phyloP scores from a whole-genome alignment of 1,284 basidiomycete genomes.

The Stygiomarasmius scandens region DNA sequence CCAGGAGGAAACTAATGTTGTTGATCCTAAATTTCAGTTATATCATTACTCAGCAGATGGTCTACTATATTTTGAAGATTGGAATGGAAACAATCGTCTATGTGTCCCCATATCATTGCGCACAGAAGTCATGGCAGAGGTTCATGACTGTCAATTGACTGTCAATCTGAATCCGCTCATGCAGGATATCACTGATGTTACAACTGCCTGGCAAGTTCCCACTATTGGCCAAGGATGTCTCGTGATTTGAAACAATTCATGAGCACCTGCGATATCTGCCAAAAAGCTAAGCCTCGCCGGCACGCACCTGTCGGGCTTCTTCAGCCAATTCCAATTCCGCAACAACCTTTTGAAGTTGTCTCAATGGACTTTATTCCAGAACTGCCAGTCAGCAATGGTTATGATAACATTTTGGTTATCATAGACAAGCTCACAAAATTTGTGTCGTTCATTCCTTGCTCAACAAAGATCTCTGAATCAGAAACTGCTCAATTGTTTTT shows the following conservation, averaged over 20 bases:
- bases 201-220: constrained; percentile 21
- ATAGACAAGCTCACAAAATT: constrained; percentile 15
- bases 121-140: constrained; percentile 22
- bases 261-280: constrained; percentile 1
- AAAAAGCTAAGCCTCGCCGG: constrained; percentile 28
- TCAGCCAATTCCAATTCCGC: constrained; percentile 7
- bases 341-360: constrained; percentile 11
- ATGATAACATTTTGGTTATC: constrained; percentile 9
- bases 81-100: constrained; percentile 21
- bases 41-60: constrained; percentile 23
- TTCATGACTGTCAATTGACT: constrained; percentile 30
- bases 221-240: constrained; percentile 31
- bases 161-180: constrained; percentile 29
- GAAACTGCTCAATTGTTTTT: constrained; percentile 29
- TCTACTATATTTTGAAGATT: constrained; percentile 26
- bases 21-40: too few relatives aligned
- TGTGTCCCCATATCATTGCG: constrained; percentile 25
- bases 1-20: too few relatives aligned
- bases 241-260: constrained; percentile 22
- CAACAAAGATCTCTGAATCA: constrained; percentile 28
- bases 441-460: constrained; percentile 32
- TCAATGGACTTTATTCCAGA: constrained; percentile 12
- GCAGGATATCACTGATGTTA: constrained; percentile 29
- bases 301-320: constrained; percentile 17
- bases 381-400: background rate